Evolutionary conservation across 139 green algal species (phyloP).

Genomic region (Edaphochlamys debaryana): DNA sequence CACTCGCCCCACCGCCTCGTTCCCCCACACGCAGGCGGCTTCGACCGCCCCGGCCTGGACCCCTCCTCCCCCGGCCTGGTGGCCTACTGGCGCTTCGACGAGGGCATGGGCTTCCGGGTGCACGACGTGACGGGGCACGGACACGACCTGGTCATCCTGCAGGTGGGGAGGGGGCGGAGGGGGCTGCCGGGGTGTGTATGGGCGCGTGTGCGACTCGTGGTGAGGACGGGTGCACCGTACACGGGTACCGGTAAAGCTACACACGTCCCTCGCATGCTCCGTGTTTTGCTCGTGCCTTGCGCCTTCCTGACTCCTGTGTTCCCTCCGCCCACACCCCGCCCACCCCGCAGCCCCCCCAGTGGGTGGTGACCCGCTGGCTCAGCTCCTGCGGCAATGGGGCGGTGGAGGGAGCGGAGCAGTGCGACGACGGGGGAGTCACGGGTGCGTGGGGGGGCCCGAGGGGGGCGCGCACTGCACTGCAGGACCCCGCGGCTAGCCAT

Average conservation of each 20-base stretch:
- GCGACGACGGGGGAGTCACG: constrained; percentile 79
- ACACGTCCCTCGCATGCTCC: neutral
- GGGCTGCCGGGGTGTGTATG: neutral
- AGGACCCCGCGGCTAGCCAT: too few species aligned
- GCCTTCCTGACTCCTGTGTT: neutral
- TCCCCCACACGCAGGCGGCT: constrained; percentile 44
- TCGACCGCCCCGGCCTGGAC: constrained; percentile 60
- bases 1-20: neutral
- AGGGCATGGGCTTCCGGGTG: constrained; percentile 72
- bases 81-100: constrained; percentile 91
- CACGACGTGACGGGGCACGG: constrained; percentile 79
- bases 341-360: neutral
- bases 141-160: constrained; percentile 76
- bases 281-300: neutral
- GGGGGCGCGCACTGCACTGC: too few species aligned
- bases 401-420: constrained; percentile 86
- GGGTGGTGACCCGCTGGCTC: constrained; percentile 79
- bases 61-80: constrained; percentile 56
- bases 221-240: neutral
- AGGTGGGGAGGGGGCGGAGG: constrained; percentile 77
- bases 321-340: neutral
- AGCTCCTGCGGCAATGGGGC: constrained; percentile 83
- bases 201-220: too few species aligned
- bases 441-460: too few species aligned
- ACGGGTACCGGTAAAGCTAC: too few species aligned